These are phyloP conservation scores for Pseudocercospora cruenta DNA, from an alignment of 2,329 filamentous ascomycete genomes.

Conservation along the genomic window DNA sequence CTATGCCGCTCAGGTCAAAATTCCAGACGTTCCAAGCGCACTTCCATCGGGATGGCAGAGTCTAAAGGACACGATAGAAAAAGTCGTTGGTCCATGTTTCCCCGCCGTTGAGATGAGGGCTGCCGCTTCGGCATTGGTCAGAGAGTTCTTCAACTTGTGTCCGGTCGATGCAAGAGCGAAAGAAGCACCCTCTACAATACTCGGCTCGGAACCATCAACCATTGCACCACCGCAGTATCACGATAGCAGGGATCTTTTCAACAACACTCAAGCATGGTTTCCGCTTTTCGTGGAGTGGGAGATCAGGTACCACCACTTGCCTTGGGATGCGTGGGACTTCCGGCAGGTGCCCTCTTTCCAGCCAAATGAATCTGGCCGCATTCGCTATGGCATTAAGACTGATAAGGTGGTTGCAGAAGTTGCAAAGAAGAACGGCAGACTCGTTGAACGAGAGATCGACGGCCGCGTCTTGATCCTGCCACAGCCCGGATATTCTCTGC, in stretches of 20 bases:
- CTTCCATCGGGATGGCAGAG: not conserved
- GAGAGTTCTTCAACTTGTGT: constrained; percentile 11
- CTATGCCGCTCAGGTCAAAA: not conserved
- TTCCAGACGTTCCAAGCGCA: not conserved
- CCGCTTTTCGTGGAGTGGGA: constrained; percentile 19
- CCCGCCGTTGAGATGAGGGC: not conserved
- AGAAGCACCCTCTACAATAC: not conserved
- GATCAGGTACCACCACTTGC: constrained; percentile 10
- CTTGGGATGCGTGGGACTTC: constrained; percentile 7
- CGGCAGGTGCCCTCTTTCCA: not conserved
- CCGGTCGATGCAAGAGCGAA: not conserved
- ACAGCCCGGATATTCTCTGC: constrained; percentile 5
- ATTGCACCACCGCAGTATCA: not conserved
- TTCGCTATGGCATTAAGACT: constrained; percentile 1
- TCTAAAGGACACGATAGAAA: not conserved
- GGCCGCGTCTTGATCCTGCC: constrained; percentile 16
- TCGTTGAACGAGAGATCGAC: constrained; percentile 8
- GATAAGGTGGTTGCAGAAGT: not conserved
- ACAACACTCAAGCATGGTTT: constrained; percentile 13
- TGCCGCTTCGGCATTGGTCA: not conserved
- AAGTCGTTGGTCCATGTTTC: not conserved
- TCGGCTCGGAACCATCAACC: not conserved
- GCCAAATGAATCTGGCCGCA: not conserved
- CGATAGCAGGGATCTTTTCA: not conserved
- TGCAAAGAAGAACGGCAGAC: not conserved